Base-by-base conservation (phyloP, 1,284 basidiomycete genomes). In the Leccinum colubrinum region DNA sequence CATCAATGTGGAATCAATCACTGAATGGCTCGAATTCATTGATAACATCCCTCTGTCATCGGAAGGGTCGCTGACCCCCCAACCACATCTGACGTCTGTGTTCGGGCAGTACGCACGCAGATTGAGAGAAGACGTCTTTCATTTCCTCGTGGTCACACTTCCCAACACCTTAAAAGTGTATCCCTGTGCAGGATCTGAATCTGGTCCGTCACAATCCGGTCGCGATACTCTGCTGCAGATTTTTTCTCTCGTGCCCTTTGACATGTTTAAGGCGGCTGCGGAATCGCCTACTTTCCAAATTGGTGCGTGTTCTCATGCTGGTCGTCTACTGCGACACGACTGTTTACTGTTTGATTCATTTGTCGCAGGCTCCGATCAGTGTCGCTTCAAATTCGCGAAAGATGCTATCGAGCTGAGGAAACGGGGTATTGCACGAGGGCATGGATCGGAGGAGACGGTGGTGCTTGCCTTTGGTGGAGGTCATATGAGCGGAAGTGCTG, bases 321-420 rank as follows among this genome's bases (percentile, higher is more conserved):
- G 62, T 54, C 52, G 33, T 65, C 59, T 33, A 55, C 20, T 37
- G 17, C 41, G 53, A 61, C 54, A 46, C 35, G 37, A 55, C 43
- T 46, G 43, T 27, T 64, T 66, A 55, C 43, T 46, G 43, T 27
- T 64, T 66, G 60, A 62, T 61, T 35, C 62, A 59, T 66, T 61
- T 27, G 55, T 52, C 39, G 50, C 68, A 90, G 91, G 89, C 51
- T 85, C 90, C 63, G 91, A 91, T 76, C 93, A 94, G 72, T 84
- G 86, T 63, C 87, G 93, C 56, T 95, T 94, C 79, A 90, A 88
- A 70, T 95, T 95, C 75, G 91, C 93, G 11, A 95, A 95, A 76
- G 90, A 93, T 65, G 91, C 87, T 9, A 90, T 95, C 70, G 90
- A 93, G 67, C 71, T 88, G 69, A 83, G 93, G 66, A 95, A 93